Percentiles rank a stretch among this genome's conserved stretches.
phyloP scores from a whole-genome alignment of 2,329 filamentous ascomycete genomes.

The Rachicladosporium sp. region DNA sequence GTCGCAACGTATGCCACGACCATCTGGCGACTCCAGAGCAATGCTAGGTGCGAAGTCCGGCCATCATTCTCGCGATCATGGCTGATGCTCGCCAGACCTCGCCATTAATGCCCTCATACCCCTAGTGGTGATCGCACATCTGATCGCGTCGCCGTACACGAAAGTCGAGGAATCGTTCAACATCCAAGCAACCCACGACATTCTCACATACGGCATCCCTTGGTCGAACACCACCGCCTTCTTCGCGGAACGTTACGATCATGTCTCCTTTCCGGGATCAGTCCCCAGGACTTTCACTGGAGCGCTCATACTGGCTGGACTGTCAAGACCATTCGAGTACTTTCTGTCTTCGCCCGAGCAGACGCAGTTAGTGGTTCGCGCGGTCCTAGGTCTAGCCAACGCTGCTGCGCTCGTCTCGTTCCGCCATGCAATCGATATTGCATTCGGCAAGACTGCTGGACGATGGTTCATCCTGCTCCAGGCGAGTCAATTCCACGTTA shows the following conservation, averaged over 20 bases:
- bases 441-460: conserved; percentile 56
- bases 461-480: conserved; percentile 73
- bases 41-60: no score
- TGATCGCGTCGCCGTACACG: conserved; percentile 60
- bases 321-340: conserved; percentile 55
- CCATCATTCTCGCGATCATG: no score
- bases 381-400: conserved; percentile 67
- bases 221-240: conserved; percentile 16
- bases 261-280: conserved; percentile 78
- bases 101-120: conserved; percentile 48
- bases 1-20: no score
- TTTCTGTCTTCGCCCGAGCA: conserved; percentile 45
- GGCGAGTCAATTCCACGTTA: conserved; percentile 76
- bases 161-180: conserved; percentile 99
- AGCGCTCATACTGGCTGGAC: conserved; percentile 58
- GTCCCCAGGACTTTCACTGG: conserved; percentile 88
- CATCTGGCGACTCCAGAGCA: no score
- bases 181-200: conserved; percentile 84
- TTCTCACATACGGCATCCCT: conserved; percentile 69
- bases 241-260: conserved; percentile 59
- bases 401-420: conserved; percentile 56
- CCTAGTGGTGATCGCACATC: conserved; percentile 25
- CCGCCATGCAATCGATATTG: conserved; percentile 47
- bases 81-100: conserved; percentile 27
- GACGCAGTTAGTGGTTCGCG: conserved; percentile 54